A percentile compares a stretch with the other conserved stretches of the same genome.
Evolutionary conservation across 2,329 filamentous ascomycete species (phyloP).

Genomic region (Didymella glomerata): DNA sequence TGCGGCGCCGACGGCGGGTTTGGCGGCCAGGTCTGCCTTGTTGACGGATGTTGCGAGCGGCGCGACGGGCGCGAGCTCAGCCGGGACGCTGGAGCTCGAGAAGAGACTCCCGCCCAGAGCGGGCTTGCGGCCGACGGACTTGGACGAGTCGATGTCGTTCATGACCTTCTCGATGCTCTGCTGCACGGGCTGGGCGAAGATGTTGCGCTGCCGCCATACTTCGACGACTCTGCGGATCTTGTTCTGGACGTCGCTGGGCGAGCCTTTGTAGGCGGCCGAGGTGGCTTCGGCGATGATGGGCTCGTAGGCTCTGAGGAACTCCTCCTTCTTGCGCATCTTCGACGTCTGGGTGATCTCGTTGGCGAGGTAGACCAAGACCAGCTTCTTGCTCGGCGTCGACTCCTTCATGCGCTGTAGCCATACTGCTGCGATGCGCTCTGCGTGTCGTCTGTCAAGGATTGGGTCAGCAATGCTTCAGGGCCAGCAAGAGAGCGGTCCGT

Average conservation of each 20-base stretch:
- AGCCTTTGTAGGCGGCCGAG: slow-evolving; percentile 87
- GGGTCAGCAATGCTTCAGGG: slow-evolving; percentile 29
- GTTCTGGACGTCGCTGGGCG: slow-evolving; percentile 80
- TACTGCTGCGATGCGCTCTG: slow-evolving; percentile 87
- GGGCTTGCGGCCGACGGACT: slow-evolving; percentile 66
- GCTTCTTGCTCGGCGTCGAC: slow-evolving; percentile 81
- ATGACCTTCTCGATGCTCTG: slow-evolving; percentile 80
- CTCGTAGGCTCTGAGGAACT: slow-evolving; percentile 91
- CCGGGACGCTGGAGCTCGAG: slow-evolving; percentile 69
- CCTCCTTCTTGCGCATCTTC: slow-evolving; percentile 88
- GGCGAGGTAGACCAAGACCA: slow-evolving; percentile 92
- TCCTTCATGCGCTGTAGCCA: slow-evolving; percentile 93
- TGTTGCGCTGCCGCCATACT: slow-evolving; percentile 86
- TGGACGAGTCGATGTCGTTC: slow-evolving; percentile 57
- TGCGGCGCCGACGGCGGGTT: slow-evolving; percentile 72
- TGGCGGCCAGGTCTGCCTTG: slow-evolving; percentile 75
- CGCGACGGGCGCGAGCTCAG: slow-evolving; percentile 79
- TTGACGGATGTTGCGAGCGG: slow-evolving; percentile 75
- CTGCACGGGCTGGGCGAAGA: slow-evolving; percentile 84
- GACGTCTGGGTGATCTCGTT: slow-evolving; percentile 98
- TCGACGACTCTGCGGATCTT: slow-evolving; percentile 91
- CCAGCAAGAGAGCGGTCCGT: background rate
- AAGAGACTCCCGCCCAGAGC: slow-evolving; percentile 75
- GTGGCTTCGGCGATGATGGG: slow-evolving; percentile 93
- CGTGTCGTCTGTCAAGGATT: slow-evolving; percentile 74